A percentile compares a stretch with the other conserved stretches of the same genome.
Evolutionary conservation across 306 rosid species (phyloP).

Genomic region (Vigna hirtella): DNA sequence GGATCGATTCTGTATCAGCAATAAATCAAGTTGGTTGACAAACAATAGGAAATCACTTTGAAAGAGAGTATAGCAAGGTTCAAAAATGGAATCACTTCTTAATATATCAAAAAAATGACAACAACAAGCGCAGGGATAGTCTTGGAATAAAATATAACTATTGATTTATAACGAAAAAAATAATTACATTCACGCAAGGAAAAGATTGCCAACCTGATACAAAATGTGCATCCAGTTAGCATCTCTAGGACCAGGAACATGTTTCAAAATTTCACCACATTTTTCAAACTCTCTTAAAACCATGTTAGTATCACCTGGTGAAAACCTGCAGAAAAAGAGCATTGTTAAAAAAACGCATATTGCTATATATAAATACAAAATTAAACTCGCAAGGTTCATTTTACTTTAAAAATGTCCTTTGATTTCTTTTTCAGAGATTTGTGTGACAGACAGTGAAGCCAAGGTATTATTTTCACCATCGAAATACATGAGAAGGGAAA

Average conservation of each 20-base stretch:
- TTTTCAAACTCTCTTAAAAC: constrained; percentile 96
- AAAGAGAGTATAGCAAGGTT: not conserved
- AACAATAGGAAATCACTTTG: not conserved
- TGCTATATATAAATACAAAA: constrained; percentile 1
- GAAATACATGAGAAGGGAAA: not conserved
- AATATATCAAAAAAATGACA: not conserved
- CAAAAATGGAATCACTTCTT: not conserved
- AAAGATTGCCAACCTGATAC: constrained; percentile 68
- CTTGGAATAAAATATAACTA: not conserved
- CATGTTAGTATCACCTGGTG: constrained; percentile 83
- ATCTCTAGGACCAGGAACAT: constrained; percentile 92
- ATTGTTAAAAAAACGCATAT: constrained; percentile 10
- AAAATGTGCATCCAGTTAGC: constrained; percentile 97
- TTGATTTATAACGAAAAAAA: constrained; percentile 13
- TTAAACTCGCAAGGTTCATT: not conserved
- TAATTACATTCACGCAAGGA: constrained; percentile 30
- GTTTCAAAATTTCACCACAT: constrained; percentile 93
- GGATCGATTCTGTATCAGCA: constrained; percentile 73
- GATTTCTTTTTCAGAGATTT: not conserved
- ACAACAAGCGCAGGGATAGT: constrained; percentile 1
- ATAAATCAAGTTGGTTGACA: constrained; percentile 34
- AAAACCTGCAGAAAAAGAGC: constrained; percentile 66
- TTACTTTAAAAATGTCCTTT: not conserved
- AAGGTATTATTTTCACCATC: not conserved
- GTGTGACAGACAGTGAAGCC: not conserved